These are phyloP conservation scores for Cryptococcus amylolentus DNA, from an alignment of 1,284 basidiomycete species.

Conservation along the genomic window DNA sequence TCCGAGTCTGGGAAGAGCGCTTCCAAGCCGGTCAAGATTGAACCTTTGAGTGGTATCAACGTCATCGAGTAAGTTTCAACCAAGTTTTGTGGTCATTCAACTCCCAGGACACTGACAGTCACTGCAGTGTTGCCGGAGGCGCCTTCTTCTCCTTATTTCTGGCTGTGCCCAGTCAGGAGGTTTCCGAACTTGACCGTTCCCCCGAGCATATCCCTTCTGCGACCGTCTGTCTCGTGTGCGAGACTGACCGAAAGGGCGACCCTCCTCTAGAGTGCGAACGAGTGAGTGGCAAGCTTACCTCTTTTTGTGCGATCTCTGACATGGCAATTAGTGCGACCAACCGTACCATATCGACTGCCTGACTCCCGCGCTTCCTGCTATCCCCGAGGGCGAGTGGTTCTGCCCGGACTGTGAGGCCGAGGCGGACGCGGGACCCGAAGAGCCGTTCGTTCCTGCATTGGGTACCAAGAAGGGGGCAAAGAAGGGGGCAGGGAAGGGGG, in stretches of 20 bases:
- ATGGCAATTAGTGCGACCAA: constrained; percentile 69
- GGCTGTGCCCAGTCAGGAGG: constrained; percentile 63
- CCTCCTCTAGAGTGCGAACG: constrained; percentile 79
- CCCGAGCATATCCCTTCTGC: constrained; percentile 68
- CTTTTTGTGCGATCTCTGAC: neutral
- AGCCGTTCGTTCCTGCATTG: constrained; percentile 7
- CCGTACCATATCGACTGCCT: constrained; percentile 84
- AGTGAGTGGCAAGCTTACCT: constrained; percentile 51
- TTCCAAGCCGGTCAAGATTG: constrained; percentile 73
- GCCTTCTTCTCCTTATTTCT: constrained; percentile 82
- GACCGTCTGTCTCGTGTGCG: constrained; percentile 69
- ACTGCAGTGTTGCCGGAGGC: constrained; percentile 67
- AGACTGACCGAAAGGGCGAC: constrained; percentile 63
- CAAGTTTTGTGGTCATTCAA: neutral
- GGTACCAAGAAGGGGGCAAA: constrained; percentile 2
- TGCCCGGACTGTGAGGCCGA: constrained; percentile 62
- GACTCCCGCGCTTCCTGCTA: constrained; percentile 65
- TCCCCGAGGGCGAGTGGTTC: constrained; percentile 92
- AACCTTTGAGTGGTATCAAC: constrained; percentile 68
- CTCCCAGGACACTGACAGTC: neutral
- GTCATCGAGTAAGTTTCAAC: constrained; percentile 64
- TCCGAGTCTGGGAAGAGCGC: constrained; percentile 75
- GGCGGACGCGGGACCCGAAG: constrained; percentile 15
- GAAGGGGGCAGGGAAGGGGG: neutral
- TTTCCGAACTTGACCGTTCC: constrained; percentile 69